Percentiles rank a stretch among this genome's conserved stretches.
Evolutionary conservation across 139 green algal species (phyloP).

Genomic region (Chlamydomonas eustigma): DNA sequence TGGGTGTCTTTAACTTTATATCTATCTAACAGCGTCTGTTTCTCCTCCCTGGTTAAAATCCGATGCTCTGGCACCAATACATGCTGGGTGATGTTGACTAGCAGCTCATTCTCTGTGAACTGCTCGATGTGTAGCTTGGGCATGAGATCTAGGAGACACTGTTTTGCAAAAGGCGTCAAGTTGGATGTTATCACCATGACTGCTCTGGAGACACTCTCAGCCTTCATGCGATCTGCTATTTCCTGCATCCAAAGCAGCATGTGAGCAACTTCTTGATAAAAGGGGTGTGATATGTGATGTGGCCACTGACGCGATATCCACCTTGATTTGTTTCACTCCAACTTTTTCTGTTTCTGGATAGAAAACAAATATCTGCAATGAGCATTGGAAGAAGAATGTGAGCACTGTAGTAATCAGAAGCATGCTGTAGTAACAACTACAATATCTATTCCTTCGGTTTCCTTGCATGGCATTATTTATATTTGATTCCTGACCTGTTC

Average conservation of each 20-base stretch:
- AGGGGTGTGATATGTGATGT: no score
- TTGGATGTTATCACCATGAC: slow-evolving; percentile 80
- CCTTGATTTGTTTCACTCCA: slow-evolving; percentile 96
- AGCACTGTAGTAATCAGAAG: no score
- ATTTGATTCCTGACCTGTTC: slow-evolving; percentile 57
- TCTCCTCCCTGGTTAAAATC: slow-evolving; percentile 82
- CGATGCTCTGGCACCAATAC: slow-evolving; percentile 87
- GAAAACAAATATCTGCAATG: slow-evolving; percentile 98
- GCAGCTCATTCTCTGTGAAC: slow-evolving; percentile 86
- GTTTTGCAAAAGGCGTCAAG: slow-evolving; percentile 60
- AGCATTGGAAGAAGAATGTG: no score
- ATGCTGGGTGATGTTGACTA: slow-evolving; percentile 97
- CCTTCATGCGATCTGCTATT: slow-evolving; percentile 86
- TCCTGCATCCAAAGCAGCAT: no score
- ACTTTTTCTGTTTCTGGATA: slow-evolving; percentile 91
- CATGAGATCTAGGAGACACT: slow-evolving; percentile 16
- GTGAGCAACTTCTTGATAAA: no score
- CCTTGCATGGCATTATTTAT: no score
- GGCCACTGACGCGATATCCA: slow-evolving; percentile 12
- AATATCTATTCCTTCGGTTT: no score
- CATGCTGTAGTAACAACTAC: no score
- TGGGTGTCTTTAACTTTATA: slow-evolving; percentile 97
- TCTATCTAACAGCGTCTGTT: slow-evolving; percentile 51
- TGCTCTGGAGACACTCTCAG: slow-evolving; percentile 69
- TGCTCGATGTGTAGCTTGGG: slow-evolving; percentile 68